Percentiles rank a stretch among this genome's conserved stretches.
These are phyloP conservation scores for Ascochyta clinopodiicola DNA, from an alignment of 2,329 filamentous ascomycete species.

Conservation along the genomic window DNA sequence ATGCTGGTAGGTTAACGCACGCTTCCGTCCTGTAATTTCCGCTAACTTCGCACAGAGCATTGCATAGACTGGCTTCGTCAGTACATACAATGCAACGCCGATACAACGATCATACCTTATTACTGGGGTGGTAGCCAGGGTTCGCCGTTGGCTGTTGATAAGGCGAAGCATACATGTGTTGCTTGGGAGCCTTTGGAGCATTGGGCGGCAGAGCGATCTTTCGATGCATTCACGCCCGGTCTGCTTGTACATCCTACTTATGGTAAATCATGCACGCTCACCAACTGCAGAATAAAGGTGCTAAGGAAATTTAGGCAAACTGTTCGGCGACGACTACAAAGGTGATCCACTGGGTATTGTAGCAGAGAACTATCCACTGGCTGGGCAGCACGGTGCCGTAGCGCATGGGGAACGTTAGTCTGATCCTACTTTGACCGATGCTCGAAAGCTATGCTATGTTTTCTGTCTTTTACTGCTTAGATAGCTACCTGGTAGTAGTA, in stretches of 20 bases:
- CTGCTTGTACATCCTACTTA: background rate
- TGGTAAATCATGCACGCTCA: background rate
- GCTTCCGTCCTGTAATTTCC: background rate
- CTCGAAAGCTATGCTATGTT: too few species aligned
- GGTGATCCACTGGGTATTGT: background rate
- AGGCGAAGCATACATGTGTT: background rate
- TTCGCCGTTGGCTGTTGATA: background rate
- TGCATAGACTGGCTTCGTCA: background rate
- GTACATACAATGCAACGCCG: conserved; percentile 2
- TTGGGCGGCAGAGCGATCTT: conserved; percentile 1
- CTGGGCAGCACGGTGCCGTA: background rate
- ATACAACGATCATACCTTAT: conserved; percentile 1
- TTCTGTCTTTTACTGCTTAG: background rate
- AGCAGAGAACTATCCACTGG: background rate
- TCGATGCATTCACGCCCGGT: background rate
- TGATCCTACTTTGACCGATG: too few species aligned
- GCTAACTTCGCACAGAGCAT: background rate
- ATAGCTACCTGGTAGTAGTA: background rate
- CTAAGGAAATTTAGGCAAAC: background rate
- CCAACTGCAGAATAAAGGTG: background rate
- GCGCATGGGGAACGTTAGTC: background rate
- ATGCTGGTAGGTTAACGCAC: background rate
- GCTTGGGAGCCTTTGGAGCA: conserved; percentile 1
- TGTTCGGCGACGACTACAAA: conserved; percentile 2
- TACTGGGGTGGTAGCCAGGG: background rate